Base-by-base conservation (phyloP, 2,329 filamentous ascomycete species). In the Aspergillus amoenus region DNA sequence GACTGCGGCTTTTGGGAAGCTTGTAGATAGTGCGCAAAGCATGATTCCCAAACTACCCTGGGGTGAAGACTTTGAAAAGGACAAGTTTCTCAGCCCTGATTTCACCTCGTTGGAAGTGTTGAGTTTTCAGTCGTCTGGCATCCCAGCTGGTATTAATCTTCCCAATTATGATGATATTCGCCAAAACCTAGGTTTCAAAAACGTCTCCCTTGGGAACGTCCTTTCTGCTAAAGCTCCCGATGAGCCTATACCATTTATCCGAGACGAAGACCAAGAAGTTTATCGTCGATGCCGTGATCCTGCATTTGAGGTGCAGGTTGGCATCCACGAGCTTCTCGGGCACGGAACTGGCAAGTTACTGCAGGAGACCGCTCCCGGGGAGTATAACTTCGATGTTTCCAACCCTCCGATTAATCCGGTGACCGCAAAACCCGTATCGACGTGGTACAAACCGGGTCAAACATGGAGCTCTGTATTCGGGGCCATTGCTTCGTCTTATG, bases 401-500 rank as follows among this genome's bases (percentile, higher is more conserved):
- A 90, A 91, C 70, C 92, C 90, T 7, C 93, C 93, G 0, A 78
- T 91, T 51, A 95, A 86, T 68, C 93, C 93, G 0, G 75, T 97
- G 41, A 90, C 86, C 5, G 82, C 85, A 59, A 88, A 93, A 74
- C 89, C 90, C 1, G 81, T 97, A 47, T 84, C 84, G 2, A 91
- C 88, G 1, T 97, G 89, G 87, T 97, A 97, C 79, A 96, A 94
- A 76, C 91, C 91, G 2, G 92, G 92, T 3, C 91, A 97, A 75
- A 97, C 93, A 0, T 97, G 93, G 93, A 90, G 91, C 55, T 91
- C 88, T 5, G 91, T 96, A 0, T 97, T 97, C 69, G 92, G 93
- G 24, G 85, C 89, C 59, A 85, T 95, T 62, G 91, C 93, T 39
- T 91, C 89, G 3, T 90, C 88, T 15, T 97, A 96, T 69, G 93